phyloP scores from a whole-genome alignment of 2,329 filamentous ascomycete genomes.

The Fusarium virguliforme region DNA sequence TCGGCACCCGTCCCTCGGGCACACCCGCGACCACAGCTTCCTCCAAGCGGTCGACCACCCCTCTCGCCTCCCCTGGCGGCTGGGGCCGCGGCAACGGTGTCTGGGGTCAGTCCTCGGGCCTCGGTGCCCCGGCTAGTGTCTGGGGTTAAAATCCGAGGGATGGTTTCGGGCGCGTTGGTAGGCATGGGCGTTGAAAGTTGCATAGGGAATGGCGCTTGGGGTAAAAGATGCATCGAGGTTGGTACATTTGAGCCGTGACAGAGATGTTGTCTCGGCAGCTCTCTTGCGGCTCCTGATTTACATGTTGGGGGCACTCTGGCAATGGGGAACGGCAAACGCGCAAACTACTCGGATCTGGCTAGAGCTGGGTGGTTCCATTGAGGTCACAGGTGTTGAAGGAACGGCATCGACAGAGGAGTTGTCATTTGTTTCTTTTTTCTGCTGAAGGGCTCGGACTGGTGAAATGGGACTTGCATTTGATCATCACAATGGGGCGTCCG shows the following conservation, averaged over 20 bases:
- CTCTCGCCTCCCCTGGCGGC: slow-evolving; percentile 87
- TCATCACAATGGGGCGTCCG: slow-evolving; percentile 48
- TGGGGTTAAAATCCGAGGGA: slow-evolving; percentile 77
- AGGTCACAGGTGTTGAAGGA: slow-evolving; percentile 43
- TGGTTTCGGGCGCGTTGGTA: slow-evolving; percentile 21
- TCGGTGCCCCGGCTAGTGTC: slow-evolving; percentile 92
- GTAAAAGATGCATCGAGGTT: slow-evolving; percentile 46
- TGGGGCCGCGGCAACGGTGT: slow-evolving; percentile 88
- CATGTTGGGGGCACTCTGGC: slow-evolving; percentile 25
- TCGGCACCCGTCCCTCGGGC: slow-evolving; percentile 87
- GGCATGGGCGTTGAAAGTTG: slow-evolving; percentile 43
- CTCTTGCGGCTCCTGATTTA: slow-evolving; percentile 28
- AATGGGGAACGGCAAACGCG: slow-evolving; percentile 27
- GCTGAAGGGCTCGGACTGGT: slow-evolving; percentile 43
- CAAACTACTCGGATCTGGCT: slow-evolving; percentile 42
- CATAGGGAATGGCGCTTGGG: slow-evolving; percentile 52
- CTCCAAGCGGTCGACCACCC: slow-evolving; percentile 88
- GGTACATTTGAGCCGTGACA: slow-evolving; percentile 39
- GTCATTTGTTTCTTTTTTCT: slow-evolving; percentile 46
- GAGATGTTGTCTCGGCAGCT: slow-evolving; percentile 15
- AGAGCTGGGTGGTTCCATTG: slow-evolving; percentile 42
- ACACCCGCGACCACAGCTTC: slow-evolving; percentile 66
- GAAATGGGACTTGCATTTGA: slow-evolving; percentile 50
- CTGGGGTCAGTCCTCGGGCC: slow-evolving; percentile 86
- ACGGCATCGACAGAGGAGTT: slow-evolving; percentile 52